These are phyloP conservation scores for Globisporangium nagaii DNA, from an alignment of 352 stramenopile genomes.

Conservation along the genomic window DNA sequence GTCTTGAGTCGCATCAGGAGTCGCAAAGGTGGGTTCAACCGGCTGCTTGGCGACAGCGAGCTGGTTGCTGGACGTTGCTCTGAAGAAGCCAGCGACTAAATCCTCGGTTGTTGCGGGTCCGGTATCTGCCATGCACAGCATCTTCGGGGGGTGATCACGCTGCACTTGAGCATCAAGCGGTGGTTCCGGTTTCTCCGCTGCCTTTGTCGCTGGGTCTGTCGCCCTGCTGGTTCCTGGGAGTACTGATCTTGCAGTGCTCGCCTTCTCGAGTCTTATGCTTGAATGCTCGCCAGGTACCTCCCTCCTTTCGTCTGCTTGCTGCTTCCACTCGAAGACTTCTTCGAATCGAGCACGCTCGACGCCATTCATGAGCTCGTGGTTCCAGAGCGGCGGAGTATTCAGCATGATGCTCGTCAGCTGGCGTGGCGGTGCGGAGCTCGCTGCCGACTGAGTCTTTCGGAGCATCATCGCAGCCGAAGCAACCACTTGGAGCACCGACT, in stretches of 20 bases:
- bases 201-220: too few species aligned
- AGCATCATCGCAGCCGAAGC: not conserved
- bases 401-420: slow-evolving; percentile 22
- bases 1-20: not conserved
- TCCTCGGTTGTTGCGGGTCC: slow-evolving; percentile 8
- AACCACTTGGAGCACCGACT: not conserved
- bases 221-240: too few species aligned
- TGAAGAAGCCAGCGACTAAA: slow-evolving; percentile 9
- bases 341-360: slow-evolving; percentile 4
- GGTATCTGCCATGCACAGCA: not conserved
- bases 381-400: slow-evolving; percentile 28
- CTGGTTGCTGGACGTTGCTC: not conserved
- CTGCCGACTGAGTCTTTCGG: not conserved
- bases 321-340: slow-evolving; percentile 10
- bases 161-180: not conserved
- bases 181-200: not conserved
- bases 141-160: not conserved
- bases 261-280: too few species aligned
- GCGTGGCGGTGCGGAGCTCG: not conserved
- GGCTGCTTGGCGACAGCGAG: not conserved
- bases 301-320: not conserved
- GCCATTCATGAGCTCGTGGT: not conserved
- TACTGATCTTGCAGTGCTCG: too few species aligned
- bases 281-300: too few species aligned
- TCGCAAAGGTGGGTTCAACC: not conserved